Evolutionary conservation across 1,139 yeast genomes (phyloP), one percentile per base, ranked within the genome.

Genomic region (Candida tropicalis): DNA sequence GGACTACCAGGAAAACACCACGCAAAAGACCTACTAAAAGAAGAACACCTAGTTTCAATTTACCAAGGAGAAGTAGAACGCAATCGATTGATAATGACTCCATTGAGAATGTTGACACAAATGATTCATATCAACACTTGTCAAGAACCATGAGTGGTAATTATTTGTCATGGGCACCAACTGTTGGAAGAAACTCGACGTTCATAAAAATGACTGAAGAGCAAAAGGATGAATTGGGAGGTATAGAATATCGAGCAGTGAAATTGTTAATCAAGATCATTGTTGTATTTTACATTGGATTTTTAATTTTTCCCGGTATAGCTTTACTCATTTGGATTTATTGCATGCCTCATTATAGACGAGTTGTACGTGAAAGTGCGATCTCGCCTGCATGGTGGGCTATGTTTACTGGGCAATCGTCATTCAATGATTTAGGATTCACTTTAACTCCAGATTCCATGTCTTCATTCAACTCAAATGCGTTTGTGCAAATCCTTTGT

Each of bases 171-270:
- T 91, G 96, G 91, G 79, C 78, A 22, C 98, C 99, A 0, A 89
- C 90, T 0, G 78, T 95, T 38, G 99, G 97, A n/a, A 79, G 98
- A 60, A 95, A 95, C 63, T 93, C 99, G 1, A 87, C 91, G 0
- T 93, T 93, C 69, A 87, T 88, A 2, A 85, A 85, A 24, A 66
- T 93, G 44, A 82, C 87, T 2, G 89, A 83, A 23, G 85, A 79
- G 18, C 98, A 95, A 62, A 89, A 89, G 56, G 95, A 87, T 47
- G 99, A 93, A 61, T 67, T 93, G 36, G 99, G 99, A 26, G 99
- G 99, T 42, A 97, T 93, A 9, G 99, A 93, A 59, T 95, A 93
- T 59, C 77, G 98, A 39, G 90, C 99, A 0, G 77, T 87, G 44
- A 89, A 89, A 57, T 66, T 90, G 10, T 68, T 93, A 44, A 81